phyloP scores from a whole-genome alignment of 345 rosid species.

The Anacardium occidentale region DNA sequence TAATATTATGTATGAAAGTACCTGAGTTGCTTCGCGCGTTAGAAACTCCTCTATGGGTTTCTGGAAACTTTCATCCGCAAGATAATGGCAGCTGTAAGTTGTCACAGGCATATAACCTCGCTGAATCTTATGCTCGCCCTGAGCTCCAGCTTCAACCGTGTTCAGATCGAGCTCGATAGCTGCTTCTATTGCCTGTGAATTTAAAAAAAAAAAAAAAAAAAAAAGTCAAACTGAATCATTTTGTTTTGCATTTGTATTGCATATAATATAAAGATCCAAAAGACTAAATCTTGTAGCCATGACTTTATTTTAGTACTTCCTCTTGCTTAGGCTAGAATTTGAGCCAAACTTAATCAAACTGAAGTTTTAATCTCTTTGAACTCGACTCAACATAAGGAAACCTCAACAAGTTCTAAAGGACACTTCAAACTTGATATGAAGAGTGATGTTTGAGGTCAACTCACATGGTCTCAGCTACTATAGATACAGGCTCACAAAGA shows the following conservation, averaged over 20 bases:
- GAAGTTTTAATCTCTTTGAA: too few relatives aligned
- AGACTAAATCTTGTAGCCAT: background rate
- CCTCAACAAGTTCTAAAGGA: too few relatives aligned
- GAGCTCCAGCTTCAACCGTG: slow-evolving; percentile 97
- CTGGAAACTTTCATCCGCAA: slow-evolving; percentile 59
- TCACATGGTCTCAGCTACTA: too few relatives aligned
- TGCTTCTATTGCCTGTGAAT: slow-evolving; percentile 80
- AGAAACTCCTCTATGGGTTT: slow-evolving; percentile 68
- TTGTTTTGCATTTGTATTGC: background rate
- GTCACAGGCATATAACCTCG: slow-evolving; percentile 87
- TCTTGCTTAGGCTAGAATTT: too few relatives aligned
- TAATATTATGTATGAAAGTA: slow-evolving; percentile 7
- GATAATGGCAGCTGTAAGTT: slow-evolving; percentile 91
- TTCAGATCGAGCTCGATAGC: slow-evolving; percentile 73
- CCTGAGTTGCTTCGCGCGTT: slow-evolving; percentile 76
- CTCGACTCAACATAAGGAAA: too few relatives aligned
- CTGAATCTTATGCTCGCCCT: slow-evolving; percentile 95
- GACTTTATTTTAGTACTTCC: background rate
- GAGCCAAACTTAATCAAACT: too few relatives aligned
- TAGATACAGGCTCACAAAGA: too few relatives aligned
- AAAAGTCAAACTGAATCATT: background rate
- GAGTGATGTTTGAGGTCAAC: too few relatives aligned
- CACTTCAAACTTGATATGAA: too few relatives aligned
- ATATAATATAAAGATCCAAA: background rate
- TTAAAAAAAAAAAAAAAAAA: too few relatives aligned